Base-by-base conservation (phyloP, 2,329 filamentous ascomycete genomes). In the Catunica adiposa region DNA sequence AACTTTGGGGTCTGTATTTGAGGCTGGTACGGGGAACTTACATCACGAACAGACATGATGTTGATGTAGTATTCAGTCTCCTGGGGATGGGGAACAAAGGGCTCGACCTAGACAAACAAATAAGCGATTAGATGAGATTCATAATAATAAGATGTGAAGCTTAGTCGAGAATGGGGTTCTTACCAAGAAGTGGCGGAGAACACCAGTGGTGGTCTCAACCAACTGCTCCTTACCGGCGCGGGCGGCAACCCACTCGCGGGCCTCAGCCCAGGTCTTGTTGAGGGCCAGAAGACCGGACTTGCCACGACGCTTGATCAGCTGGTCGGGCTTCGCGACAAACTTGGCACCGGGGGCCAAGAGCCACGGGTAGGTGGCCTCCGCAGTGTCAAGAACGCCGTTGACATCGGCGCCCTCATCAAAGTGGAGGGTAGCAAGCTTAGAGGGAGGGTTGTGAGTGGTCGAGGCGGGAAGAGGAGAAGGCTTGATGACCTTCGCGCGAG, bases 31-130 rank as follows among this genome's bases (percentile, higher is more conserved):
- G 44, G 20, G 58, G 59, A 60, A 82, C 89, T 82, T 83, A 97
- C 92, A 83, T 97, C 92, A 78, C 92, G 86, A 67, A 95, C 89
- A 61, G 92, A 97, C 81, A 96, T 92, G 78, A 98, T 98, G 83
- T 96, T 96, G 78, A 98, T 95, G 76, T 98, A 98, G 78, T 97
- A 97, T 74, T 98, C 92, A 62, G 90, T 96, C 70, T 89, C 84
- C 65, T 89, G 80, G 62, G 89, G 85, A 73, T 98, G 92, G 66
- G 90, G 92, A 61, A 97, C 89, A 68, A 98, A 97, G 54, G 92
- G 92, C 81, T 98, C 92, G 64, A 98, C 58, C 57, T 59, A 44
- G 8, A 38, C 20, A 22, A 17, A 17, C 20, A 26, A 56, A 37
- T 20, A 31, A 38, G 38, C 11, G 46, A 55, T 51, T 50, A 17